Evolutionary conservation across 352 stramenopile genomes (phyloP).

Genomic region (Pythium scleroteichum): DNA sequence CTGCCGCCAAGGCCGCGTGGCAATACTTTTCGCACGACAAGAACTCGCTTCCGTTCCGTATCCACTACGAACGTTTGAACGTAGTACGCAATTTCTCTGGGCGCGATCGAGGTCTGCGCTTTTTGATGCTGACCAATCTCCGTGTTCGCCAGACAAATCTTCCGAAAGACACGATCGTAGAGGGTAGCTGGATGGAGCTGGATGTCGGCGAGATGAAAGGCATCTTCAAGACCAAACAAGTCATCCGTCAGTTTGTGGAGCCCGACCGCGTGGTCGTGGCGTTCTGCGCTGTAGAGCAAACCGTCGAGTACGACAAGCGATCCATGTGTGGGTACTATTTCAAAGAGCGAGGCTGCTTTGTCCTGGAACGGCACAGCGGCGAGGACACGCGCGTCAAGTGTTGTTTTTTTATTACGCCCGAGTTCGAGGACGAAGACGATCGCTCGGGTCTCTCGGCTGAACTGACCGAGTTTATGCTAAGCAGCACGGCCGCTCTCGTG

Average conservation of each 20-base stretch:
- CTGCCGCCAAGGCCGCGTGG: conserved; percentile 11
- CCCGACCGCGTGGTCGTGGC: conserved; percentile 43
- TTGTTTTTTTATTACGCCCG: conserved; percentile 50
- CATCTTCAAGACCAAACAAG: conserved; percentile 47
- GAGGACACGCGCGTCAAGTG: conserved; percentile 40
- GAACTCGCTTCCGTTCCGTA: conserved; percentile 18
- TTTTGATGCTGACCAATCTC: background rate
- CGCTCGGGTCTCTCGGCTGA: conserved; percentile 10
- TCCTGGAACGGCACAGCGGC: conserved; percentile 39
- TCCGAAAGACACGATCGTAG: conserved; percentile 49
- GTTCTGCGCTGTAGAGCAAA: conserved; percentile 49
- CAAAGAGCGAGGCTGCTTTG: conserved; percentile 50
- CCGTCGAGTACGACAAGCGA: conserved; percentile 44
- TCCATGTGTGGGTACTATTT: conserved; percentile 45
- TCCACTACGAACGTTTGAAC: conserved; percentile 15
- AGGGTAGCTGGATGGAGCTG: conserved; percentile 55
- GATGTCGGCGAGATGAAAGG: conserved; percentile 39
- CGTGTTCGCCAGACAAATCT: conserved; percentile 1
- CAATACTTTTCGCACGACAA: conserved; percentile 22
- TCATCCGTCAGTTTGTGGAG: conserved; percentile 46
- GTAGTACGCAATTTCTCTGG: background rate
- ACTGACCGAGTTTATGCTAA: conserved; percentile 21
- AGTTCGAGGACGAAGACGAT: conserved; percentile 23
- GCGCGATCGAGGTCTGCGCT: background rate
- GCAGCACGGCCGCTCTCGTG: conserved; percentile 16